Evolutionary conservation across 441 rosid species (phyloP), one percentile per base, ranked within the genome.

Genomic region (Populus hybrid): DNA sequence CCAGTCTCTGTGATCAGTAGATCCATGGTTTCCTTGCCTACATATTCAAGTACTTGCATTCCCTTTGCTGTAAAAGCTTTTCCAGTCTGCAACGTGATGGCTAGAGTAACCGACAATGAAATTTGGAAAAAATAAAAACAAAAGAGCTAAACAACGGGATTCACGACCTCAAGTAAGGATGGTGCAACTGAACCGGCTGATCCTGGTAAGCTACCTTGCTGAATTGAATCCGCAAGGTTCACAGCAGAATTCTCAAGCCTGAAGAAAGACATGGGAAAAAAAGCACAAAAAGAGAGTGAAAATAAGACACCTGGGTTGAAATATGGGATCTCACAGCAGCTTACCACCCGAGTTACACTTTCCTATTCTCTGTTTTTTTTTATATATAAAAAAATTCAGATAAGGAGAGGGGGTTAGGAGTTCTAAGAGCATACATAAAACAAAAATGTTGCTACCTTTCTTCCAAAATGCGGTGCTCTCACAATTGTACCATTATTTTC

Each of bases 21-120:
- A 89, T 96, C 99, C 88, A 96, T 86, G 21, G 98, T 94, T 84
- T 96, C 99, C 87, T 96, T 96, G 70, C 99, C 97, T 29, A 96
- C 93, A 78, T 81, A 87, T 81, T 96, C 99, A 82, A 96, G 98
- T 82, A 96, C 98, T 90, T 92, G 94, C 85, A 94, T 90, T 80
- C 99, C 99, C 90, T 88, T 96, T 18, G 97, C 84, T 28, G 97
- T 96, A 80, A 93, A 92, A 78, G 98, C 91, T 87, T 88, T 96
- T 85, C 98, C 99, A 42, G 98, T 87, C 99, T 92, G 89, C 65
- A 88, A 63, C 24, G 77, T 7, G 68, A 66, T 67, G 73, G 35
- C 18, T 65, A 75, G 61, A 73, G 69, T 77, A 74, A 83, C 72
- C 68, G 74, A 69, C 75, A 73, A 66, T 33, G 53, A 29, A 14